Conservation (phyloP, 768 basidiomycete genomes). For the Cytidiella melzeri region DNA sequence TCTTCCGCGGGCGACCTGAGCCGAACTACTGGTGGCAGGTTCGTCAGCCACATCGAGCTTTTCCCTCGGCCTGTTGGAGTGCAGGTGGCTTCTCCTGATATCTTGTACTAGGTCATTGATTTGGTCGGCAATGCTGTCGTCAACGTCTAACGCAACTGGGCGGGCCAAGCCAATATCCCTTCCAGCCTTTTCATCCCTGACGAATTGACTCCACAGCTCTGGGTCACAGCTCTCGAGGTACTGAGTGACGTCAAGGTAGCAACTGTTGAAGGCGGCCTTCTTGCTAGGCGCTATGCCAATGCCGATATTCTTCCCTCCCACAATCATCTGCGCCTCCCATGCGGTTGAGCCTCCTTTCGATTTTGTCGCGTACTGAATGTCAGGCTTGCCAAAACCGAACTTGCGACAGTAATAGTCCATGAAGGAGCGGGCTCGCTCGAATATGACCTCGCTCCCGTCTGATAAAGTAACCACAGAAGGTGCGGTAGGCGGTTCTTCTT, state of each 20-base stretch:
- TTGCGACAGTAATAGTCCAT: slow-evolving; percentile 93
- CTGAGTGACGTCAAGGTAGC: slow-evolving; percentile 82
- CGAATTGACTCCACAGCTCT: slow-evolving; percentile 70
- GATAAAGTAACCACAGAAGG: slow-evolving; percentile 37
- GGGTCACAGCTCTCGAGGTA: slow-evolving; percentile 85
- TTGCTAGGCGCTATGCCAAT: slow-evolving; percentile 65
- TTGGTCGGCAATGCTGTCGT: slow-evolving; percentile 56
- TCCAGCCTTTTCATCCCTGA: slow-evolving; percentile 53
- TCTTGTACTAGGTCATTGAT: slow-evolving; percentile 67
- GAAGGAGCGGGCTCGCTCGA: slow-evolving; percentile 77
- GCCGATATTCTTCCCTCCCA: slow-evolving; percentile 77
- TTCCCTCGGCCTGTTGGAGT: slow-evolving; percentile 52
- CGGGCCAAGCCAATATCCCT: slow-evolving; percentile 69
- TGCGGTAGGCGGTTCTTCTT: not conserved
- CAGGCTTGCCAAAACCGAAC: slow-evolving; percentile 69
- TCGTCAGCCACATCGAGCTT: slow-evolving; percentile 2
- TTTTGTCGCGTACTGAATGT: slow-evolving; percentile 46
- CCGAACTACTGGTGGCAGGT: not conserved
- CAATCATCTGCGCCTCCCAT: slow-evolving; percentile 75
- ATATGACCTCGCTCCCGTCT: slow-evolving; percentile 56
- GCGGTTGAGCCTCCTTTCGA: slow-evolving; percentile 16
- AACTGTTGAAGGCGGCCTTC: slow-evolving; percentile 62
- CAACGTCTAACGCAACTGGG: slow-evolving; percentile 59
- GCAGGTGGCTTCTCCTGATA: slow-evolving; percentile 57
- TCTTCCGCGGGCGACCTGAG: slow-evolving; percentile 5